Base-by-base conservation (phyloP, 768 basidiomycete genomes). In the Daedaleopsis sinensis region DNA sequence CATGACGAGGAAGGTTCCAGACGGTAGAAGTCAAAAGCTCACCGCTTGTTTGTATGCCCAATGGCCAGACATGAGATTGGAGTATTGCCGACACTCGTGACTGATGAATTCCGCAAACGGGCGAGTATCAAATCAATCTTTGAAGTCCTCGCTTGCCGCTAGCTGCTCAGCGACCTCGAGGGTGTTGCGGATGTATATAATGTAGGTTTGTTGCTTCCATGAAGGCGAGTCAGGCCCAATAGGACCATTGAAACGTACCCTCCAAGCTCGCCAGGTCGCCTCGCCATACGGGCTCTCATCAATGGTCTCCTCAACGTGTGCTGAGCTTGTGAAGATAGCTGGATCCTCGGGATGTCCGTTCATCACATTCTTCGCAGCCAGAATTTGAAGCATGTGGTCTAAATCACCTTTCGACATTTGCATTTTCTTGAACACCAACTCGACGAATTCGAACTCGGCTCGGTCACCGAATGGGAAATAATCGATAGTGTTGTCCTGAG, bases 21-120 rank as follows among this genome's bases (percentile, higher is more conserved):
- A n/a, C n/a, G n/a, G n/a, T n/a, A n/a, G n/a, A n/a, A n/a, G n/a
- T n/a, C n/a, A n/a, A n/a, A n/a, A n/a, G n/a, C n/a, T n/a, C n/a
- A 74, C 76, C 12, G 72, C 74, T 51, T 82, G 78, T 7, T 66
- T 55, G 77, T 77, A 81, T 4, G 75, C 75, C 67, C 71, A 80
- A 36, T 77, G 68, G 3, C 76, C 80, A 0, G 77, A 78, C 76
- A 80, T 79, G 18, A 82, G 64, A 65, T 80, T 68, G 3, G 38
- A 43, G 55, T 65, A 78, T 5, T 63, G 68, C 0, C 73, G 62
- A 19, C 71, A 66, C 0, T 70, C 73, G 10, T 68, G 49, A 0
- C 55, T 48, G 16, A 72, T 71, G 38, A 66, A 64, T 6, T 71
- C 69, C 12, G 67, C 61, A 43, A 73, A 71, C 0, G 78, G 75